Evolutionary conservation across 2,329 filamentous ascomycete genomes (phyloP), one percentile per base, ranked within the genome.

Genomic region (Fusarium sp.): DNA sequence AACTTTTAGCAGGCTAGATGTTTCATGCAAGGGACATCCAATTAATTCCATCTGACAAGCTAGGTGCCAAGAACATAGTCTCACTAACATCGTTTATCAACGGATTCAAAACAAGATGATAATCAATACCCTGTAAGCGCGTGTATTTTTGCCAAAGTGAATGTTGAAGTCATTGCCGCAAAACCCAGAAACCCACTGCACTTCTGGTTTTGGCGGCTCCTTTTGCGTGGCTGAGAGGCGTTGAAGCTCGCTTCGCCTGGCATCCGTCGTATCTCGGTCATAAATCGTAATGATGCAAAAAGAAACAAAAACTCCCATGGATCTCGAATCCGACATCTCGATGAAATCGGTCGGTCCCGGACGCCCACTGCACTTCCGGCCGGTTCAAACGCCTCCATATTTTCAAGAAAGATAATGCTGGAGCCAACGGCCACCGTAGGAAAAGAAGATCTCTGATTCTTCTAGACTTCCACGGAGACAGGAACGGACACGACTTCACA

Each of bases 341-440:
- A 5, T 11, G 18, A 56, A 18, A 16, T 47, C 41, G 35, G 6
- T 28, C 11, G 41, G 53, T 42, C 58, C 59, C 55, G 50, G 72
- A 74, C n/a, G 66, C 69, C 73, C 62, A 76, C 74, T 76, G 74
- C 71, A 68, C 66, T 63, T 66, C 71, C 49, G 52, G 50, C 68
- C 33, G 31, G 31, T 37, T 61, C 24, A 21, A 46, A 24, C 21
- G 31, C 26, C 24, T 29, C 13, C 33, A n/a, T 21, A 38, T n/a
- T 10, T 3, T 21, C 16, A 21, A 23, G 29, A 29, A 47, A 18
- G 28, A 24, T 31, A 43, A 26, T 8, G 15, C 16, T 48, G 20
- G 28, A 21, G 4, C 23, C 28, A 21, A 33, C 37, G 21, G 16
- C 24, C 35, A 28, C 4, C 9, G 7, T 9, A 15, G 1, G 5